These are phyloP conservation scores for Aspergillus eucalypticola DNA, from an alignment of 2,329 filamentous ascomycete species.

Conservation along the genomic window DNA sequence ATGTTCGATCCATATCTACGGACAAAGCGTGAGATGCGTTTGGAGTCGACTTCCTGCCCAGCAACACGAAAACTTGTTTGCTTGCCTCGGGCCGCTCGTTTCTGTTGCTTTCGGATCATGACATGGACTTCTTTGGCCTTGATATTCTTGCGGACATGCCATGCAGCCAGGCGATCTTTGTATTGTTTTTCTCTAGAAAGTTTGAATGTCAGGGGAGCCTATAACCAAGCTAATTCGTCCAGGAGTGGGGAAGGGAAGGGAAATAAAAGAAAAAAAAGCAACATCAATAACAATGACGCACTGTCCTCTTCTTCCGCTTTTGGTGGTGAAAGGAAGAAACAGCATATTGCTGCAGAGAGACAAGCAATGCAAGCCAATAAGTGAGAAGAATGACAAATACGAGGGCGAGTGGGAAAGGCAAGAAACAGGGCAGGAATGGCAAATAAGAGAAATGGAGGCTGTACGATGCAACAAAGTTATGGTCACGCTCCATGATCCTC, in stretches of 20 bases:
- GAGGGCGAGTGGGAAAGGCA: not conserved
- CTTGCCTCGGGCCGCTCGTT: conserved; percentile 40
- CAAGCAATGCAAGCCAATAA: not conserved
- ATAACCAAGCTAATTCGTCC: not conserved
- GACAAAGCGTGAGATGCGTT: conserved; percentile 37
- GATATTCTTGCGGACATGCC: conserved; percentile 42
- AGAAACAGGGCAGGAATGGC: not conserved
- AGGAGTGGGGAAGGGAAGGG: conserved; percentile 14
- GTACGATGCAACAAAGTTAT: conserved; percentile 41
- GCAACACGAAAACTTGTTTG: conserved; percentile 38
- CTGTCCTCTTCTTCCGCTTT: conserved; percentile 1
- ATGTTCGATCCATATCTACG: conserved; percentile 34
- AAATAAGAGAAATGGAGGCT: conserved; percentile 11
- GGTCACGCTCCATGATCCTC: conserved; percentile 38
- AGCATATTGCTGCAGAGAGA: not conserved
- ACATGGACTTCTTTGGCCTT: conserved; percentile 40
- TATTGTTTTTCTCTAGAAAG: conserved; percentile 40
- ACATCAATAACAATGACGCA: conserved; percentile 6
- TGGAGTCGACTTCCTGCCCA: conserved; percentile 37
- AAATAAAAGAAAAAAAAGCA: conserved; percentile 12
- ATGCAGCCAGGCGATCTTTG: conserved; percentile 40
- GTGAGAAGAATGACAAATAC: not conserved
- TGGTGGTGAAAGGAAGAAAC: conserved; percentile 6
- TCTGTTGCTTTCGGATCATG: conserved; percentile 41
- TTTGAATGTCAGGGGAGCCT: conserved; percentile 20